These are phyloP conservation scores for Penicillium griseofulvum DNA, from an alignment of 2,329 filamentous ascomycete genomes.

Conservation along the genomic window DNA sequence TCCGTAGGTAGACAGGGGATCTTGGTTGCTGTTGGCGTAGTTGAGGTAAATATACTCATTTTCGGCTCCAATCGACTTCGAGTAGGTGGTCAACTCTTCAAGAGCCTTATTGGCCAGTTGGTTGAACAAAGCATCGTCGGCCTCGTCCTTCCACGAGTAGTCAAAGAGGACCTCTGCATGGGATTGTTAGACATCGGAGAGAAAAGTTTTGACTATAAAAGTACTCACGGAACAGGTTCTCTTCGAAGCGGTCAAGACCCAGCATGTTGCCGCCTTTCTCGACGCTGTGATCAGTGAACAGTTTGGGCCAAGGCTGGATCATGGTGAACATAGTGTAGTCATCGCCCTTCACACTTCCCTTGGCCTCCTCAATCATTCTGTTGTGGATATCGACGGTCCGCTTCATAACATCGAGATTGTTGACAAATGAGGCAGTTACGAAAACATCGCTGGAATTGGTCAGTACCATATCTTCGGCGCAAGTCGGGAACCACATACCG, in stretches of 20 bases:
- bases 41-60: slow-evolving; percentile 47
- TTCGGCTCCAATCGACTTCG: slow-evolving; percentile 22
- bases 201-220: neutral
- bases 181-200: slow-evolving; percentile 23
- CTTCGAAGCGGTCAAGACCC: slow-evolving; percentile 33
- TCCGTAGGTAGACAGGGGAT: slow-evolving; percentile 45
- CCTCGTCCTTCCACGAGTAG: slow-evolving; percentile 26
- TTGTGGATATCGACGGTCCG: neutral
- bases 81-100: slow-evolving; percentile 30
- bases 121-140: slow-evolving; percentile 37
- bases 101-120: slow-evolving; percentile 28
- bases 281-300: slow-evolving; percentile 34
- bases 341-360: slow-evolving; percentile 9
- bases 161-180: slow-evolving; percentile 22
- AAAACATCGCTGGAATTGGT: neutral
- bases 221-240: slow-evolving; percentile 24
- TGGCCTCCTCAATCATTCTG: slow-evolving; percentile 17
- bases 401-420: neutral
- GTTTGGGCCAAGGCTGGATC: slow-evolving; percentile 45
- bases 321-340: slow-evolving; percentile 25
- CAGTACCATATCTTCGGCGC: neutral
- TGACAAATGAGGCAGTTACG: neutral
- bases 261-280: slow-evolving; percentile 39
- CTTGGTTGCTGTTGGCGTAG: slow-evolving; percentile 46
- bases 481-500: neutral